These are phyloP conservation scores for Aegilops tauschii DNA, from an alignment of 176 grass and related monocot genomes.

Conservation along the genomic window DNA sequence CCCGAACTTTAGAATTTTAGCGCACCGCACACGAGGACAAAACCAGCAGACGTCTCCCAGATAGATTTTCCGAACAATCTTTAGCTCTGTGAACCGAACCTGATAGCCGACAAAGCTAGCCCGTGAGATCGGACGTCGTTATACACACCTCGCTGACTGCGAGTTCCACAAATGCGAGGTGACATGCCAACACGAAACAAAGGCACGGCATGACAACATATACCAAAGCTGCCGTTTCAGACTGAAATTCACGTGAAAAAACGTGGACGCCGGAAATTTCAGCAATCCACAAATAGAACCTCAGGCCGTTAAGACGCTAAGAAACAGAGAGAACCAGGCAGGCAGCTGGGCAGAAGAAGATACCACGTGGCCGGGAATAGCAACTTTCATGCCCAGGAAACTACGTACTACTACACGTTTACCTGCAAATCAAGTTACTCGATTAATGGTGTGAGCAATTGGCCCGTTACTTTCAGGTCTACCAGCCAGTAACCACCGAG, in stretches of 20 bases:
- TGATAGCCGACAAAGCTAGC: not conserved
- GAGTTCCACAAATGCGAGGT: not conserved
- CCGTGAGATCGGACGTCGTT: constrained; percentile 5
- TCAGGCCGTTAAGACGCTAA: not conserved
- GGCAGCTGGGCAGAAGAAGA: not conserved
- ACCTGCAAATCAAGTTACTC: not conserved
- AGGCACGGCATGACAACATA: not conserved
- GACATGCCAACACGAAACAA: constrained; percentile 1
- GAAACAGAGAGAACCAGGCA: not conserved
- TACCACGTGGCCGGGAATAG: not conserved
- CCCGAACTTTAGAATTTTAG: too few species aligned
- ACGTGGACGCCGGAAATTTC: not conserved
- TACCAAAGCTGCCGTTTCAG: not conserved
- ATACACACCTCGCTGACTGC: not conserved
- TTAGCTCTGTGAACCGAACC: not conserved
- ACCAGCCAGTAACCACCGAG: constrained; percentile 30
- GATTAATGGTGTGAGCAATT: constrained; percentile 23
- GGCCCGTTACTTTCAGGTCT: constrained; percentile 33
- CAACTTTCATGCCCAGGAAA: not conserved
- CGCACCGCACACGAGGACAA: too few species aligned
- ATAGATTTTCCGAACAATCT: too few species aligned
- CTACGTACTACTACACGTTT: not conserved
- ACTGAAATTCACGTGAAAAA: not conserved
- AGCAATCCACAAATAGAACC: not conserved
- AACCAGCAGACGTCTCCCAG: too few species aligned